Evolutionary conservation across 441 rosid genomes (phyloP).

Genomic region (Brassica hybrid): DNA sequence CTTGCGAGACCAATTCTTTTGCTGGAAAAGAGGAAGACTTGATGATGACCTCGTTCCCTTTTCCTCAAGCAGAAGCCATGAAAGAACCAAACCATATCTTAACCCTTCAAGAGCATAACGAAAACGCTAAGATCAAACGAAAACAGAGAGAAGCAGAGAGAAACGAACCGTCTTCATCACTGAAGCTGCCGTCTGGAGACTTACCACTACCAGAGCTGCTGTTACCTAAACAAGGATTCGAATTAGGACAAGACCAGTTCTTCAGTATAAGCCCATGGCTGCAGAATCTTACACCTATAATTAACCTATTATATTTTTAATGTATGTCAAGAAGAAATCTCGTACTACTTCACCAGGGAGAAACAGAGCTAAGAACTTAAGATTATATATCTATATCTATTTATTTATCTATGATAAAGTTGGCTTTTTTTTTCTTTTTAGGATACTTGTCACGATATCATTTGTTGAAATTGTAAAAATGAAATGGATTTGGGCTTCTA

Average conservation of each 20-base stretch:
- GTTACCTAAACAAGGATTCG: slow-evolving; percentile 59
- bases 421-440: too few relatives aligned
- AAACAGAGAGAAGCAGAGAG: slow-evolving; percentile 28
- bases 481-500: too few relatives aligned
- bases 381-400: too few relatives aligned
- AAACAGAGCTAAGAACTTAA: background rate
- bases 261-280: slow-evolving; percentile 87
- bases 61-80: slow-evolving; percentile 45
- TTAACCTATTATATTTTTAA: slow-evolving; percentile 65
- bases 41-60: slow-evolving; percentile 21
- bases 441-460: too few relatives aligned
- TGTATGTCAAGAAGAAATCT: slow-evolving; percentile 6
- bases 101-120: slow-evolving; percentile 20
- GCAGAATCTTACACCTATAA: slow-evolving; percentile 60
- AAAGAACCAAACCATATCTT: slow-evolving; percentile 47
- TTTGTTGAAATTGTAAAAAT: too few relatives aligned
- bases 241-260: slow-evolving; percentile 71
- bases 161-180: slow-evolving; percentile 40
- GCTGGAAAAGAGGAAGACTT: slow-evolving; percentile 49
- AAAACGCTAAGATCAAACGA: slow-evolving; percentile 17
- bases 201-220: slow-evolving; percentile 77
- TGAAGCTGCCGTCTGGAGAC: slow-evolving; percentile 55
- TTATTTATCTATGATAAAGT: too few relatives aligned
- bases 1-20: slow-evolving; percentile 54
- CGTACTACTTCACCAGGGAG: background rate